A percentile compares a stretch with the other conserved stretches of the same genome.
Conservation (phyloP, 805 yeast genomes). For the Saturnispora dispora region DNA sequence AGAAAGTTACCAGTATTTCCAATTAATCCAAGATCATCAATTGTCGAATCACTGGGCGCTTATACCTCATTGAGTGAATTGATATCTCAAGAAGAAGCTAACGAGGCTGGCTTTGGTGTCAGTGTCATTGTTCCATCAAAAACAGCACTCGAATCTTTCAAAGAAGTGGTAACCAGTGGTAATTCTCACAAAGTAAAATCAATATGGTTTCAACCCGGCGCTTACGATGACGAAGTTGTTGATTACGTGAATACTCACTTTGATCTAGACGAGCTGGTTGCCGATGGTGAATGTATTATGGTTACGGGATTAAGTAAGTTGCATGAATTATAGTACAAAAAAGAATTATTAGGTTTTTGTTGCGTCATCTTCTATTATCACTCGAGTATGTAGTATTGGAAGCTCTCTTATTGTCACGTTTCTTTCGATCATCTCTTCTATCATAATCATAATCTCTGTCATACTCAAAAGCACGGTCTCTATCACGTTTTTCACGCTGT, state of each 20-base stretch:
- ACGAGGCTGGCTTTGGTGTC: slow-evolving; percentile 20
- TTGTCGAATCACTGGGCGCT: slow-evolving; percentile 24
- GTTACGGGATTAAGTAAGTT: slow-evolving; percentile 40
- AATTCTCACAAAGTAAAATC: slow-evolving; percentile 35
- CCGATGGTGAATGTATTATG: slow-evolving; percentile 59
- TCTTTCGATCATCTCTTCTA: background rate
- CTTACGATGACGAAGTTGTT: slow-evolving; percentile 47
- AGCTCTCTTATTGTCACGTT: background rate
- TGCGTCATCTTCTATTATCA: background rate
- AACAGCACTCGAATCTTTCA: slow-evolving; percentile 39
- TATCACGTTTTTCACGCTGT: background rate
- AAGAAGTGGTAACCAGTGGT: slow-evolving; percentile 26
- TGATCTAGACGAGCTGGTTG: slow-evolving; percentile 29
- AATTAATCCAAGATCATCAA: slow-evolving; percentile 47
- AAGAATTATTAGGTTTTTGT: background rate
- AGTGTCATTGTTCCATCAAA: slow-evolving; percentile 73
- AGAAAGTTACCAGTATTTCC: slow-evolving; percentile 55
- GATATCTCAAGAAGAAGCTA: background rate
- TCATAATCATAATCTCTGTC: slow-evolving; percentile 6
- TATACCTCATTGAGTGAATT: background rate
- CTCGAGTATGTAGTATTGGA: background rate
- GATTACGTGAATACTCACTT: slow-evolving; percentile 23
- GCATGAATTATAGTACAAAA: slow-evolving; percentile 24
- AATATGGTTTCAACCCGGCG: slow-evolving; percentile 82
- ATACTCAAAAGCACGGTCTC: background rate